Conservation (phyloP, 441 rosid species). For the Syzygium syzygioides region DNA sequence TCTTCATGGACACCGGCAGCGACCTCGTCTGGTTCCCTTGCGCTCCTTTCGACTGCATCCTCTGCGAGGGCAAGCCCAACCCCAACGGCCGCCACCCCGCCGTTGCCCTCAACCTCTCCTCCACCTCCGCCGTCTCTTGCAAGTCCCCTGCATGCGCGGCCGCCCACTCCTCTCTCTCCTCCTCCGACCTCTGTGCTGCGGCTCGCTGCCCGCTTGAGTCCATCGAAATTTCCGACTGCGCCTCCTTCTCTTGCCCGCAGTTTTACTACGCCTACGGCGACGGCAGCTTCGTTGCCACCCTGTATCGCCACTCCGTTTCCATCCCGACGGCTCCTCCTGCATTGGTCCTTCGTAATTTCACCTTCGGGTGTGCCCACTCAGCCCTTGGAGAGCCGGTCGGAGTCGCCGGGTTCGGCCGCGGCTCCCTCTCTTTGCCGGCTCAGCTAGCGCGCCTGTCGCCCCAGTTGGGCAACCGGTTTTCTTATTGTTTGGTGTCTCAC, state of each 20-base stretch:
- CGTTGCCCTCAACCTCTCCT: slow-evolving; percentile 29
- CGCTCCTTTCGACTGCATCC: slow-evolving; percentile 28
- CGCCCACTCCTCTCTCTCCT: slow-evolving; percentile 35
- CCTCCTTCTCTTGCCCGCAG: slow-evolving; percentile 36
- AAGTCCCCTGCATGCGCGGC: slow-evolving; percentile 18
- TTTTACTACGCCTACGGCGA: slow-evolving; percentile 44
- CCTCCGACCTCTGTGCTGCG: slow-evolving; percentile 28
- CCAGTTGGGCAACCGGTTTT: slow-evolving; percentile 26
- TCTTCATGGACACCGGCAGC: slow-evolving; percentile 57
- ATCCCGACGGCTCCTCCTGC: slow-evolving; percentile 17
- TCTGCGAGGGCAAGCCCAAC: slow-evolving; percentile 30
- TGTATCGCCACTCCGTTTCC: slow-evolving; percentile 1
- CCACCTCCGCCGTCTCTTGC: slow-evolving; percentile 14
- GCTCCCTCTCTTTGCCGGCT: slow-evolving; percentile 33
- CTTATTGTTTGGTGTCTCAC: slow-evolving; percentile 43
- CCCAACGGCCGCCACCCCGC: neutral
- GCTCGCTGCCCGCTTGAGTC: slow-evolving; percentile 12
- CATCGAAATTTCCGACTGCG: neutral
- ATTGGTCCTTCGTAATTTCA: slow-evolving; percentile 19
- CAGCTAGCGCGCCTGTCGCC: slow-evolving; percentile 28
- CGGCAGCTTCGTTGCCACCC: slow-evolving; percentile 37
- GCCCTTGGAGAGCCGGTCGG: slow-evolving; percentile 47
- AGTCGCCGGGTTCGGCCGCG: slow-evolving; percentile 51
- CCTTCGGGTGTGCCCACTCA: slow-evolving; percentile 46
- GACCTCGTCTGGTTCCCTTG: slow-evolving; percentile 55